These are phyloP conservation scores for Apiospora koreana DNA, from an alignment of 2,329 filamentous ascomycete species.

Conservation along the genomic window DNA sequence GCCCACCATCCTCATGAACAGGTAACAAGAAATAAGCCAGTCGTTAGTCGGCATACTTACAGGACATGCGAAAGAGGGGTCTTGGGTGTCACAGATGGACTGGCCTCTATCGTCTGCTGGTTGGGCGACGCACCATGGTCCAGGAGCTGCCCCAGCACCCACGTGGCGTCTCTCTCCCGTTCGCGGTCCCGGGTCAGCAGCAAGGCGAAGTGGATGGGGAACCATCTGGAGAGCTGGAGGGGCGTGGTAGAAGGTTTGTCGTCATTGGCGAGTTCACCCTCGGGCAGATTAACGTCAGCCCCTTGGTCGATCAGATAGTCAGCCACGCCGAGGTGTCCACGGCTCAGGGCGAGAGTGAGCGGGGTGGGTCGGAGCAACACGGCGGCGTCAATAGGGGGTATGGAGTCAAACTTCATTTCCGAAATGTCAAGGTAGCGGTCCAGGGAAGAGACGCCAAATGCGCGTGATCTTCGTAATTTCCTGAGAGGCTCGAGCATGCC, in stretches of 20 bases:
- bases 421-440: background rate
- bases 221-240: background rate
- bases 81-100: background rate
- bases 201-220: background rate
- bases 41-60: no score
- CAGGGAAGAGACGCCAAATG: background rate
- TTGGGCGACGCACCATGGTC: background rate
- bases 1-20: no score
- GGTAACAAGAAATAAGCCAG: no score
- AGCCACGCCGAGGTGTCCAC: background rate
- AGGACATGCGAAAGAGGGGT: background rate
- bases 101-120: background rate
- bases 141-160: background rate
- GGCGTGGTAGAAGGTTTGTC: no score
- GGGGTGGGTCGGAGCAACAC: background rate
- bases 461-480: no score
- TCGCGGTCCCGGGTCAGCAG: background rate
- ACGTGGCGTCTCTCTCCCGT: background rate
- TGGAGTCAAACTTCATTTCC: fast-evolving
- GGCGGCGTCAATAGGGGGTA: background rate
- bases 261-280: background rate
- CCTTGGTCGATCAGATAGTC: background rate
- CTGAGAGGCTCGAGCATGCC: background rate
- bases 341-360: background rate
- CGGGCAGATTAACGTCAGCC: background rate